Evolutionary conservation across 164 flowering plant species (phyloP).

Genomic region (Stephania japonica): DNA sequence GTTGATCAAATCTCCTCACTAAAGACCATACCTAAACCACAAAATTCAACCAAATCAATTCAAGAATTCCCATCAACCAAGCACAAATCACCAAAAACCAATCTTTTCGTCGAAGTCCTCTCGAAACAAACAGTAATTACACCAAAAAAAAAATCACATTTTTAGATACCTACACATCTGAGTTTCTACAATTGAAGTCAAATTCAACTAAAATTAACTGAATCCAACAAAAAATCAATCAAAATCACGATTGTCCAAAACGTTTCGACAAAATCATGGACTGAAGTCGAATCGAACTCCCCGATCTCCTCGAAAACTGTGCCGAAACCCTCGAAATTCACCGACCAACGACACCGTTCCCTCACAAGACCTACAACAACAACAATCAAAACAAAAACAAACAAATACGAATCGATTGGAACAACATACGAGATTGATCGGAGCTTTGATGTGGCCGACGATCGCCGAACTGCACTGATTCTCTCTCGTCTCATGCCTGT

Average conservation of each 20-base stretch:
- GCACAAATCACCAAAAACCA: not conserved
- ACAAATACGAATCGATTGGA: not conserved
- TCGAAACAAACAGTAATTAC: not conserved
- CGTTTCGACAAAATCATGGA: not conserved
- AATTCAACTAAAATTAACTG: not conserved
- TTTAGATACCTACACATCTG: not conserved
- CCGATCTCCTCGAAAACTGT: not conserved
- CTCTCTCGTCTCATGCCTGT: slow-evolving; percentile 38
- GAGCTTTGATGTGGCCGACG: slow-evolving; percentile 59
- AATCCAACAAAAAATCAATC: not conserved
- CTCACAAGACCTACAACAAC: not conserved
- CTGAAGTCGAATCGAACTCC: not conserved
- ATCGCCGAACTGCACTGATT: slow-evolving; percentile 56
- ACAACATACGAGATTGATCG: slow-evolving; percentile 38
- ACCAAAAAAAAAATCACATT: not conserved
- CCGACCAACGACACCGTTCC: not conserved
- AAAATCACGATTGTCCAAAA: not conserved
- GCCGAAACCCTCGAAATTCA: not conserved
- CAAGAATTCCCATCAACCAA: not conserved
- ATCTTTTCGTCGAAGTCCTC: not conserved
- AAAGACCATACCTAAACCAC: slow-evolving; percentile 65
- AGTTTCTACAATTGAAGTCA: not conserved
- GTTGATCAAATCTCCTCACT: slow-evolving; percentile 89
- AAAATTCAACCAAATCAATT: slow-evolving; percentile 7
- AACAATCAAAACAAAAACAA: not conserved